phyloP scores from a whole-genome alignment of 2,329 filamentous ascomycete species.

The Claviceps sp. region DNA sequence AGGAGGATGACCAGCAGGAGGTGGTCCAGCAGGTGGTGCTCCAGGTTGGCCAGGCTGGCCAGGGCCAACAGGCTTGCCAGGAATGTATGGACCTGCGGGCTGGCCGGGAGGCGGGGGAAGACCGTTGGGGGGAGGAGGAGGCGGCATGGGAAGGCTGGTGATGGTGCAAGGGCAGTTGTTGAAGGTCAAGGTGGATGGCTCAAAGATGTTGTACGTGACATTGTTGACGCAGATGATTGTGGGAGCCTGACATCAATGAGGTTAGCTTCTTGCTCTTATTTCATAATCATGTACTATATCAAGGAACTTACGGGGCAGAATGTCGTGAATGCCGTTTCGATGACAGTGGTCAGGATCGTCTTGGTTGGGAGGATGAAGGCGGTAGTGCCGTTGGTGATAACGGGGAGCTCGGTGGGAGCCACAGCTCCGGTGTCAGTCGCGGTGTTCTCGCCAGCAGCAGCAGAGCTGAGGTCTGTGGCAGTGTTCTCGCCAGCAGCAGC shows the following conservation, averaged over 20 bases:
- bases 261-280: not conserved
- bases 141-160: constrained; percentile 12
- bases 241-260: constrained; percentile 9
- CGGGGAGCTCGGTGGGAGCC: not conserved
- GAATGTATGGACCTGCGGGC: not conserved
- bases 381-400: not conserved
- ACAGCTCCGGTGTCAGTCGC: not conserved
- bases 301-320: constrained; percentile 28
- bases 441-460: not conserved
- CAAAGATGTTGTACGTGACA: constrained; percentile 31
- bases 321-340: constrained; percentile 25
- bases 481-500: not conserved
- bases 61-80: constrained; percentile 1
- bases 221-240: constrained; percentile 25
- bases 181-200: constrained; percentile 29
- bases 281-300: not conserved
- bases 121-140: not conserved
- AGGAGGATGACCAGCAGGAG: too few species aligned
- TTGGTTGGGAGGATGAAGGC: constrained; percentile 1
- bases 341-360: constrained; percentile 21
- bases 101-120: constrained; percentile 1
- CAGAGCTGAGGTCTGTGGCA: not conserved
- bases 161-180: constrained; percentile 35
- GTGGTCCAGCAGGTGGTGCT: too few species aligned
- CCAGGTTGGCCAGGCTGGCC: not conserved